phyloP scores from a whole-genome alignment of 1,284 basidiomycete species.

The Melampsora larici-populina region DNA sequence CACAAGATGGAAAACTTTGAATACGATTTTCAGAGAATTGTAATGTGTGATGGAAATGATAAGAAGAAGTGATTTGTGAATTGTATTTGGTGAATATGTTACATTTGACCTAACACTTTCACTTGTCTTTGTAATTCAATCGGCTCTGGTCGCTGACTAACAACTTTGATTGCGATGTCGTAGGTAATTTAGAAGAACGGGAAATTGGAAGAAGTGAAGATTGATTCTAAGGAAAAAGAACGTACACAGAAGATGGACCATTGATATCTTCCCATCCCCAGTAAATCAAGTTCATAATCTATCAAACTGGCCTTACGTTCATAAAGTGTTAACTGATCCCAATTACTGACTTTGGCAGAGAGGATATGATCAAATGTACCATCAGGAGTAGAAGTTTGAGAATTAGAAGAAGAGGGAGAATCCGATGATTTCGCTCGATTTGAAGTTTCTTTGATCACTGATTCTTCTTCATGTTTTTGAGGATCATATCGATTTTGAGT shows the following conservation, averaged over 20 bases:
- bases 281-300: background rate
- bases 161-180: no score
- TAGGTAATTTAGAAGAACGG: no score
- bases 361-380: background rate
- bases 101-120: background rate
- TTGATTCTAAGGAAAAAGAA: background rate
- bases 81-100: background rate
- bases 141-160: no score
- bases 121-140: no score
- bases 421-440: background rate
- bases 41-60: no score
- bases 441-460: background rate
- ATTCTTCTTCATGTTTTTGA: background rate
- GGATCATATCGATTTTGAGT: background rate
- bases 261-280: conserved; percentile 3
- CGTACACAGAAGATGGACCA: background rate
- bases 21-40: no score
- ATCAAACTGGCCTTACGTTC: background rate
- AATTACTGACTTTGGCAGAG: background rate
- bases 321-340: background rate
- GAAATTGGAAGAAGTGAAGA: background rate
- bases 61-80: background rate
- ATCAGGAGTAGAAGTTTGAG: background rate
- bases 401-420: background rate
- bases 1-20: no score